These are phyloP conservation scores for Clonostachys solani DNA, from an alignment of 2,329 filamentous ascomycete genomes.

Conservation along the genomic window DNA sequence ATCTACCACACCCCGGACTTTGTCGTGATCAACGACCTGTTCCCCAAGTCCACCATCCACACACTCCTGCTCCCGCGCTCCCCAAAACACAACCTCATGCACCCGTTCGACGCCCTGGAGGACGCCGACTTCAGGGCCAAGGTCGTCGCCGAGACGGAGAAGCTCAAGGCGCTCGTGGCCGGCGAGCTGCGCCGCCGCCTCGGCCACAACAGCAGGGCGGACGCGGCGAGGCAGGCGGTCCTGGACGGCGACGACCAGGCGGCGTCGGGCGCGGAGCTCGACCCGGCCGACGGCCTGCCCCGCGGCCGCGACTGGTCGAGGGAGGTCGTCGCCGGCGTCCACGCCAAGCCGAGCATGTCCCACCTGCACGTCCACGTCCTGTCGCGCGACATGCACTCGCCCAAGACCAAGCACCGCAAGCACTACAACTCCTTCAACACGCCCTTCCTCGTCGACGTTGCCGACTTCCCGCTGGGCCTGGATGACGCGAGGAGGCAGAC, in stretches of 20 bases:
- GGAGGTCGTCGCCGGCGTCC: conserved; percentile 75
- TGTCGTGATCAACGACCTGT: conserved; percentile 77
- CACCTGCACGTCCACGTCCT: conserved; percentile 90
- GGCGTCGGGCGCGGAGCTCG: conserved; percentile 19
- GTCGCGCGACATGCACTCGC: conserved; percentile 72
- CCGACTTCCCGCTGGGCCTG: conserved; percentile 70
- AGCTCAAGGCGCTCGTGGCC: conserved; percentile 62
- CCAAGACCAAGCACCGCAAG: conserved; percentile 70
- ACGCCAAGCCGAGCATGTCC: conserved; percentile 86
- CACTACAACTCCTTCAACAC: conserved; percentile 94
- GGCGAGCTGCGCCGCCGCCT: conserved; percentile 69
- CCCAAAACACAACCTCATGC: conserved; percentile 49
- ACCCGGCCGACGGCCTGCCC: conserved; percentile 43
- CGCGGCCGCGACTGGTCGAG: conserved; percentile 71
- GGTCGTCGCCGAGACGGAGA: conserved; percentile 56
- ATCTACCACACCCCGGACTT: conserved; percentile 65
- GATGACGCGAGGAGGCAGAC: conserved; percentile 62
- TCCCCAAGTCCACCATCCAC: conserved; percentile 82
- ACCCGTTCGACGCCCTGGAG: conserved; percentile 76
- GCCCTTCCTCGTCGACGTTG: conserved; percentile 73
- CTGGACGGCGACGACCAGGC: conserved; percentile 45
- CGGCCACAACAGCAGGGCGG: conserved; percentile 57
- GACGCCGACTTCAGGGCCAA: conserved; percentile 63
- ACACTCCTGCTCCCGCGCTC: conserved; percentile 82
- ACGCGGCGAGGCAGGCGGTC: conserved; percentile 61